Evolutionary conservation across 768 basidiomycete species (phyloP), one percentile per base, ranked within the genome.

Genomic region (Mycena haematopus): DNA sequence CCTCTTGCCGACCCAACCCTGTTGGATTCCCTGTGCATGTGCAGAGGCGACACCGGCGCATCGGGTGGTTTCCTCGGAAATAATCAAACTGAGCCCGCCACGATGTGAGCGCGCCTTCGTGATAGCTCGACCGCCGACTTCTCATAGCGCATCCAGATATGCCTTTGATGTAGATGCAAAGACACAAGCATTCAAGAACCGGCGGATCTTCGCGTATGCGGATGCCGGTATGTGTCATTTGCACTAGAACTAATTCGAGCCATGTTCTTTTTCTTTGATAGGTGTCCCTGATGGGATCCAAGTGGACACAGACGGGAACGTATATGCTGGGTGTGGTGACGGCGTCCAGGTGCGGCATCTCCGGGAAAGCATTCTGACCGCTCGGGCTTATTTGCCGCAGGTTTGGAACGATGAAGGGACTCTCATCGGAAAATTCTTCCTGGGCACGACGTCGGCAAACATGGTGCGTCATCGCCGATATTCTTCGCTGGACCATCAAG

Each of bases 291-390:
- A 42, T 17, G 40, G 40, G 6, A 10, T 42, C 7, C 40, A 42
- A n/a, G 77, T 88, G 1, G 91, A 92, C 67, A 75, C 75, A 5
- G 71, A 79, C 0, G 88, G 88, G 0, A 91, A 91, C 64, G 82
- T 92, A 0, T 92, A 85, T 69, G 77, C 86, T 0, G 87, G 86
- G 1, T 84, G 84, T 58, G 88, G 84, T n/a, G 90, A 91, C 59
- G 90, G 89, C 40, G 81, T 85, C 0, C 84, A 90, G 27, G 87
- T 86, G 36, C 56, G 78, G 65, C 46, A 55, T 50, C 47, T 46
- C 42, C 19, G 55, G 51, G 21, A 21, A n/a, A 45, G 11, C 25
- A 11, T 52, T n/a, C 21, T 14, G 29, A 31, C 29, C 29, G 29
- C 29, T 4, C 29, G 29, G 29, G 29, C 29, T 31, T 31, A 4